Base-by-base conservation (phyloP, 441 rosid genomes). In the Kokia cookei region DNA sequence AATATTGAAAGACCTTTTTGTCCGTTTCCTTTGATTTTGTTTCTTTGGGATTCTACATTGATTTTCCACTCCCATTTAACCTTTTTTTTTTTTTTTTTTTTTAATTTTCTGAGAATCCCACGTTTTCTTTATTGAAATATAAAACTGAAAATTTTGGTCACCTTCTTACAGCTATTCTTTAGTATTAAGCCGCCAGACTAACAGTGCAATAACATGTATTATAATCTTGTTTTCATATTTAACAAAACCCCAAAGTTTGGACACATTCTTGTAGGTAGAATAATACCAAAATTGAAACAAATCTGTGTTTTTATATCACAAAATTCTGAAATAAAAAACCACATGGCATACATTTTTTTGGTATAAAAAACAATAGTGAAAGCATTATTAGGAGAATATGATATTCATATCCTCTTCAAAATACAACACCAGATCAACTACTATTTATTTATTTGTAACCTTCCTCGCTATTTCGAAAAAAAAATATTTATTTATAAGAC, bases 1-100 rank as follows among this genome's bases (percentile, higher is more conserved):
- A 67, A 67, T 67, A 67, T 50, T 50, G 59, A 67, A 48, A 35
- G 22, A 37, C 71, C 37, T 48, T 66, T 67, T 67, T 67, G 55
- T 47, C 58, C 43, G 35, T 14, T 65, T 65, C 53, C 51, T 47
- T 64, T 40, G 15, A 64, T 64, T 35, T 35, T 37, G 14, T 37
- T 62, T 17, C 26, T 37, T 35, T 62, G 2, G 48, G 13, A 62
- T 62, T n/a, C 48, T 62, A 12, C 67, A 62, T 62, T n/a, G 66
- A 62, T 62, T 62, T 40, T 40, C 43, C 43, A 40, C 43, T 40
- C 10, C 43, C 43, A 40, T 40, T 40, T 40, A 40, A 40, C 42
- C 43, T 2, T 1, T 24, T 24, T 24, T 24, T 24, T 24, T 24
- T n/a, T n/a, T n/a, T n/a, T 40, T 40, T 40, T 37, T 37, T 40